These are phyloP conservation scores for Podaxis carcinomalis DNA, from an alignment of 768 basidiomycete species.

Conservation along the genomic window DNA sequence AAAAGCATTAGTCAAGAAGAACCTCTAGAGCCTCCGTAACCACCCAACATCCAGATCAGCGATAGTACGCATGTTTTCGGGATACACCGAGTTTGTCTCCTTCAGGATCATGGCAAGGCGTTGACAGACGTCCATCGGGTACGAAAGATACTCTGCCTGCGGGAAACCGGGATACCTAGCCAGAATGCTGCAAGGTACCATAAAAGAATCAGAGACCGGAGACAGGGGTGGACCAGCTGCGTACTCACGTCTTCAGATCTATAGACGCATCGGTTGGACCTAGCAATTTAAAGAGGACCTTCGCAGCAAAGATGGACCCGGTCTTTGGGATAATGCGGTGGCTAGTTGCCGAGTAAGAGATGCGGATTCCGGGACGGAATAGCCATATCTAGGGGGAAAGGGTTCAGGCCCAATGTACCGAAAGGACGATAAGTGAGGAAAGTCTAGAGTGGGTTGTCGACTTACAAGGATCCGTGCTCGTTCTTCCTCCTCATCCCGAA, in stretches of 20 bases:
- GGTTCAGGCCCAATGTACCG: neutral
- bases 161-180: conserved; percentile 78
- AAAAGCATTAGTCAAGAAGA: neutral
- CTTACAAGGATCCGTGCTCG: conserved; percentile 74
- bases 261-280: conserved; percentile 48
- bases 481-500: conserved; percentile 86
- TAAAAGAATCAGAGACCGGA: neutral
- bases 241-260: conserved; percentile 51
- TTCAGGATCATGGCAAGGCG: conserved; percentile 64
- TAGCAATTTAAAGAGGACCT: conserved; percentile 81
- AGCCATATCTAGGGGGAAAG: conserved; percentile 70
- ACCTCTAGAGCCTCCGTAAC: conserved; percentile 32
- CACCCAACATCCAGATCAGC: conserved; percentile 82
- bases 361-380: conserved; percentile 84
- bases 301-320: conserved; percentile 65
- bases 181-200: conserved; percentile 38
- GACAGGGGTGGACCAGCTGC: neutral
- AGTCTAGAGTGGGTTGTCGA: conserved; percentile 9
- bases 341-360: conserved; percentile 64
- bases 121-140: conserved; percentile 75
- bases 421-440: neutral
- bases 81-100: conserved; percentile 77
- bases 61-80: conserved; percentile 71
- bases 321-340: conserved; percentile 57
- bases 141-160: conserved; percentile 84